These are phyloP conservation scores for Claviceps spartinae DNA, from an alignment of 2,329 filamentous ascomycete genomes.

Conservation along the genomic window DNA sequence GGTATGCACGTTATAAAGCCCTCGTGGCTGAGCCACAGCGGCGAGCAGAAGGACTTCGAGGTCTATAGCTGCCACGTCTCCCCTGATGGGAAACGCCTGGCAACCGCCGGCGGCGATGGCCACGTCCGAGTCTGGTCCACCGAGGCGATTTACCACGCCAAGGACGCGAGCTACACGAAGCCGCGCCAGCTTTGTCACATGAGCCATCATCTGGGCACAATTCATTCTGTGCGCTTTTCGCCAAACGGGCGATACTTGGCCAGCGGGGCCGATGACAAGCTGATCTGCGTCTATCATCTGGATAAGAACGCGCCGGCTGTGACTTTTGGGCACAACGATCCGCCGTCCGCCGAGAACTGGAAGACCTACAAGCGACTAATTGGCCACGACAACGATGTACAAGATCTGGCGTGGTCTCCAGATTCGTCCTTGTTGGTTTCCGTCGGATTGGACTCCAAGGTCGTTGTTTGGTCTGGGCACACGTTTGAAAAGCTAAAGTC, in stretches of 20 bases:
- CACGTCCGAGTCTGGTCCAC: slow-evolving; percentile 97
- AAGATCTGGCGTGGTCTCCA: slow-evolving; percentile 92
- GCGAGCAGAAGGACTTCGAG: slow-evolving; percentile 96
- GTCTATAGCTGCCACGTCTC: slow-evolving; percentile 98
- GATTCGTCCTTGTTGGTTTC: slow-evolving; percentile 94
- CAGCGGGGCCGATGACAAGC: slow-evolving; percentile 95
- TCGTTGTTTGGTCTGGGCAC: slow-evolving; percentile 95
- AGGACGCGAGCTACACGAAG: slow-evolving; percentile 55
- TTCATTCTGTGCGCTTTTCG: slow-evolving; percentile 93
- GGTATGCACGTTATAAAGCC: slow-evolving; percentile 84
- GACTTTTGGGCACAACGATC: slow-evolving; percentile 80
- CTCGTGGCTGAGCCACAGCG: slow-evolving; percentile 88
- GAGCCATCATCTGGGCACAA: slow-evolving; percentile 95
- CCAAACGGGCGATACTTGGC: slow-evolving; percentile 90
- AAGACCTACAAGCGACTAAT: slow-evolving; percentile 86
- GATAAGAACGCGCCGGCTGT: slow-evolving; percentile 69
- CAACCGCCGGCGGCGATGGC: slow-evolving; percentile 92
- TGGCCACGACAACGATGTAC: slow-evolving; percentile 96
- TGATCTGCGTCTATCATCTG: slow-evolving; percentile 91
- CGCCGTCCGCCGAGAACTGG: slow-evolving; percentile 94
- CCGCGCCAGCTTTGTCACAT: slow-evolving; percentile 94
- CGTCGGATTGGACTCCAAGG: slow-evolving; percentile 91
- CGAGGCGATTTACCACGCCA: slow-evolving; percentile 76
- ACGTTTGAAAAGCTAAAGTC: slow-evolving; percentile 98
- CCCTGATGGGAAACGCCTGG: slow-evolving; percentile 79